These are phyloP conservation scores for Diaporthe caulivora DNA, from an alignment of 2,329 filamentous ascomycete genomes.

Conservation along the genomic window DNA sequence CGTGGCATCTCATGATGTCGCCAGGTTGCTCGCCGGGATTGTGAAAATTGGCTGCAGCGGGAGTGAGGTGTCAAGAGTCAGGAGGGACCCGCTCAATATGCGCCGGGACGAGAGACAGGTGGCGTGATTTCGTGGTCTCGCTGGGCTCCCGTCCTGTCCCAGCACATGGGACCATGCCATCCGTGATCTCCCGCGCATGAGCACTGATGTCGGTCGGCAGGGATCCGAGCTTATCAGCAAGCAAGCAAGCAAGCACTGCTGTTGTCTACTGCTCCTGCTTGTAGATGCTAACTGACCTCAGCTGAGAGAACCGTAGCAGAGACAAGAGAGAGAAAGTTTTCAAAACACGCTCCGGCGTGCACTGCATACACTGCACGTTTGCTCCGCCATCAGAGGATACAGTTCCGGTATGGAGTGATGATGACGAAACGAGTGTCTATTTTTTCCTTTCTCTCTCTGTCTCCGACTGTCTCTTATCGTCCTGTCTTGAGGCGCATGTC, in stretches of 20 bases:
- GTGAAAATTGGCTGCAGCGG: conserved; percentile 15
- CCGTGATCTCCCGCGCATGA: conserved; percentile 28
- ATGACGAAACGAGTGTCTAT: conserved; percentile 23
- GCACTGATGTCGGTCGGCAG: conserved; percentile 27
- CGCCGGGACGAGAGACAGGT: neutral
- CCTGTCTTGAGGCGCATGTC: neutral
- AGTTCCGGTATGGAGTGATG: conserved; percentile 23
- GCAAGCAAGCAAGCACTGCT: neutral
- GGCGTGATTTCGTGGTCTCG: conserved; percentile 35
- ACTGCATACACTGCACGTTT: conserved; percentile 14
- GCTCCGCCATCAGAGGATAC: conserved; percentile 21
- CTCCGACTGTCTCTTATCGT: neutral
- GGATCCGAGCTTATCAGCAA: conserved; percentile 34
- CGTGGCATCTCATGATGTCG: conserved; percentile 25
- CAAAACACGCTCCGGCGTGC: neutral
- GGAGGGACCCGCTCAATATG: conserved; percentile 10
- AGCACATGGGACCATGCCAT: conserved; percentile 21
- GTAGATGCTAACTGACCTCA: too few species aligned
- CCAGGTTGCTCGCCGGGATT: neutral
- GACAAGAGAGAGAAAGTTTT: conserved; percentile 3
- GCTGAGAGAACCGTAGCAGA: neutral
- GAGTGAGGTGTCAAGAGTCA: conserved; percentile 30
- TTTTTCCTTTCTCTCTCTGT: neutral
- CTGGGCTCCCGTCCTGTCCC: conserved; percentile 25
- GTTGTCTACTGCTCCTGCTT: too few species aligned